phyloP scores from a whole-genome alignment of 352 stramenopile genomes.

The Chrysophaeum taylorii region DNA sequence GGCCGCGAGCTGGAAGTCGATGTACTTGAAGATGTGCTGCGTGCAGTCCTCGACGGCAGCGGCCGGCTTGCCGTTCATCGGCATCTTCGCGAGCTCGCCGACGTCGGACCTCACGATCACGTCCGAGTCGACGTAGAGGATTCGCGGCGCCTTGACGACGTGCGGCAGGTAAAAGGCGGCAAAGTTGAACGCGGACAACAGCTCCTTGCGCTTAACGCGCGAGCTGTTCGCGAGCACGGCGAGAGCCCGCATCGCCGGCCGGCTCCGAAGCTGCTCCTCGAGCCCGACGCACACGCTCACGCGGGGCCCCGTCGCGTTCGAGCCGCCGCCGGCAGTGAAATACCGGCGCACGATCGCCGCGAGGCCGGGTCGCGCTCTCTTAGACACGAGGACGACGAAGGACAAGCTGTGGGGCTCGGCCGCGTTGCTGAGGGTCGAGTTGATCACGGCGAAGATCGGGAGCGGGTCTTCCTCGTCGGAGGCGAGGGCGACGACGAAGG shows the following conservation, averaged over 20 bases:
- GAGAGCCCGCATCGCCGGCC: not conserved
- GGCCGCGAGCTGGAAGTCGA: not conserved
- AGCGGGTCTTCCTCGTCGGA: not conserved
- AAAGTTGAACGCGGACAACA: slow-evolving; percentile 8
- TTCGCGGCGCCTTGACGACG: not conserved
- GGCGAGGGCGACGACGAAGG: not conserved
- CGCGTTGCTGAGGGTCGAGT: not conserved
- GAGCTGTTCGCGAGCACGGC: not conserved
- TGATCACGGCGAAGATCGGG: not conserved
- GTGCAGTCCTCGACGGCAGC: slow-evolving; percentile 9
- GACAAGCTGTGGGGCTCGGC: not conserved
- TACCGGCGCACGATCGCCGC: not conserved
- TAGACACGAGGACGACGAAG: not conserved
- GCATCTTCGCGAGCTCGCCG: not conserved
- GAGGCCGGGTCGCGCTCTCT: too few species aligned
- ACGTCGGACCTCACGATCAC: not conserved
- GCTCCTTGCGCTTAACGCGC: slow-evolving; percentile 10
- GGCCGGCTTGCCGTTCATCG: not conserved
- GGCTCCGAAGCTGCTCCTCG: not conserved
- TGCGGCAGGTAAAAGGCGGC: slow-evolving; percentile 9
- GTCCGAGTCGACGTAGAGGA: slow-evolving; percentile 2
- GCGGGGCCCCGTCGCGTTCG: not conserved
- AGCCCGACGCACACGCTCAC: not conserved
- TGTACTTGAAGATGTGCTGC: not conserved
- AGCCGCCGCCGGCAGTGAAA: not conserved